Conservation (phyloP, 768 basidiomycete species). For the Tulasnella sp. region DNA sequence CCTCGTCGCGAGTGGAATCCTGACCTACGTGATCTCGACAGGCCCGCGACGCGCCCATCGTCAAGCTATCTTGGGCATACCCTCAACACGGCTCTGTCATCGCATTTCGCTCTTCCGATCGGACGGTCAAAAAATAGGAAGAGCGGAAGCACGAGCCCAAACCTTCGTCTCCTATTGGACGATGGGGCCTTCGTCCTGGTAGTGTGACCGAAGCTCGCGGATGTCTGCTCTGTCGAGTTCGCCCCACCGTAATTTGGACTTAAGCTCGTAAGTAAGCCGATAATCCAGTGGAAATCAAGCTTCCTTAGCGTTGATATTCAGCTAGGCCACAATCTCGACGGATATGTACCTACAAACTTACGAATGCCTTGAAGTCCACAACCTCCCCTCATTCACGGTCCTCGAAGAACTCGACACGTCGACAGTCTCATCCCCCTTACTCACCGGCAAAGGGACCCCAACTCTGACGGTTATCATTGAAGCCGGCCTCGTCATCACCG, state of each 20-base stretch:
- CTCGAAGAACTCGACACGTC: slow-evolving; percentile 73
- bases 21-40: slow-evolving; percentile 37
- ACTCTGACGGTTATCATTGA: slow-evolving; percentile 35
- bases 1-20: neutral
- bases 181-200: slow-evolving; percentile 75
- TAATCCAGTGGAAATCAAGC: neutral
- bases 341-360: slow-evolving; percentile 87
- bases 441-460: slow-evolving; percentile 26
- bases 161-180: slow-evolving; percentile 37
- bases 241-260: slow-evolving; percentile 83
- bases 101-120: slow-evolving; percentile 84
- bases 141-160: slow-evolving; percentile 34
- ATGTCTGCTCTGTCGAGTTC: slow-evolving; percentile 78
- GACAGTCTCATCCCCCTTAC: slow-evolving; percentile 46
- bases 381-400: slow-evolving; percentile 67
- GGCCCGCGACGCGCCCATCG: slow-evolving; percentile 93
- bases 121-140: slow-evolving; percentile 92
- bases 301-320: neutral
- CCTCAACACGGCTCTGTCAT: slow-evolving; percentile 87
- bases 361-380: slow-evolving; percentile 65
- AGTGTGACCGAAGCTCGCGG: slow-evolving; percentile 83
- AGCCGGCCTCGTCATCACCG: slow-evolving; percentile 54
- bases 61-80: slow-evolving; percentile 84
- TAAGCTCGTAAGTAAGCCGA: slow-evolving; percentile 59
- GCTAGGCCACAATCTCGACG: slow-evolving; percentile 79